Evolutionary conservation across 202 grass and related monocot genomes (phyloP).

Genomic region (Miscanthus sacchariflorus): DNA sequence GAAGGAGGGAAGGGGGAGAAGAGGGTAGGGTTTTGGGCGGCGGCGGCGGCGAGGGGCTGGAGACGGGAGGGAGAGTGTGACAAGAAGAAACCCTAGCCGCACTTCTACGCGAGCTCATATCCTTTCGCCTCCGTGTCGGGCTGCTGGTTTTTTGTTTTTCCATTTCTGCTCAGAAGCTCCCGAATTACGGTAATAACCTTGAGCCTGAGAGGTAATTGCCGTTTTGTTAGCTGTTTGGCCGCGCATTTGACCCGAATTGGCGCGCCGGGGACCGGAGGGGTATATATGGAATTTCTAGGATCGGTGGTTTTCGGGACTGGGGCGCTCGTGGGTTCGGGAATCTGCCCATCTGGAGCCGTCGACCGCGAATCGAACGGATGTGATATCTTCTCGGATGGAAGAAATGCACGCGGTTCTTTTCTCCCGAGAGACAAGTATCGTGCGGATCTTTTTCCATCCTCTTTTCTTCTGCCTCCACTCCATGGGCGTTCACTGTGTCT

Average conservation of each 20-base stretch:
- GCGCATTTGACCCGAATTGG: neutral
- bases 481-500: too few relatives aligned
- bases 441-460: too few relatives aligned
- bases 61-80: neutral
- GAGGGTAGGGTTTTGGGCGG: conserved; percentile 50
- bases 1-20: neutral
- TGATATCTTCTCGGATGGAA: neutral
- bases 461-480: too few relatives aligned
- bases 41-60: conserved; percentile 43
- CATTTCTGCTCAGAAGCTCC: neutral
- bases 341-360: conserved; percentile 27
- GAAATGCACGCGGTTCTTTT: neutral
- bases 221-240: neutral
- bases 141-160: conserved; percentile 18
- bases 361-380: conserved; percentile 17
- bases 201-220: neutral
- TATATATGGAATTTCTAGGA: neutral
- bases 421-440: too few relatives aligned
- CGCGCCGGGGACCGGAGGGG: neutral
- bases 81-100: conserved; percentile 72
- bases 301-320: neutral
- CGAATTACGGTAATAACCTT: conserved; percentile 16
- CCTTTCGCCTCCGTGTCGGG: conserved; percentile 44
- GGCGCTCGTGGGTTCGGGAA: conserved; percentile 14
- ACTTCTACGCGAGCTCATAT: conserved; percentile 51